Conservation (phyloP, 305 asterid genomes). For the Ruellia speciosa region DNA sequence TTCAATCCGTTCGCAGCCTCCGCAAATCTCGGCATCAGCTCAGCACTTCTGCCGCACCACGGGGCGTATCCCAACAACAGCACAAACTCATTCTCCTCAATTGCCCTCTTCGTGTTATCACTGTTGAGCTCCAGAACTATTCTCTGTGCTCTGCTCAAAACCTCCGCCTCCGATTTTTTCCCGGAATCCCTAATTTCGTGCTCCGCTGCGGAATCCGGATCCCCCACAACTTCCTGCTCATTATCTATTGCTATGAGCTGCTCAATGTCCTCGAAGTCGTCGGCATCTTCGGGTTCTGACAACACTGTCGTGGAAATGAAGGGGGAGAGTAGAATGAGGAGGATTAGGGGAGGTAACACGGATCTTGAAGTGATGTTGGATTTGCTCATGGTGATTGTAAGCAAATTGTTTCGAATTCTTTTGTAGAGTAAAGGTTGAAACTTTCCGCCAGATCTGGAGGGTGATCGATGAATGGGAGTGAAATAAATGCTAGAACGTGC, state of each 20-base stretch:
- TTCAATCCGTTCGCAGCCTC: constrained; percentile 80
- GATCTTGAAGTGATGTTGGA: constrained; percentile 40
- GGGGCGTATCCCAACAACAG: constrained; percentile 91
- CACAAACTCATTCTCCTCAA: constrained; percentile 69
- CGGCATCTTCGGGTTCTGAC: constrained; percentile 30
- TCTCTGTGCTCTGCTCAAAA: constrained; percentile 76
- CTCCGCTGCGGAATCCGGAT: constrained; percentile 27
- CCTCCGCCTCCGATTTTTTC: constrained; percentile 59
- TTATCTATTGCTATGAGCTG: constrained; percentile 78
- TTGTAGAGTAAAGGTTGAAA: constrained; percentile 24
- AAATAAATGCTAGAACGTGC: constrained; percentile 34
- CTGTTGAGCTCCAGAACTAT: constrained; percentile 68
- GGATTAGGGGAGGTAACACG: constrained; percentile 34
- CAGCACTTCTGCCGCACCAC: constrained; percentile 84
- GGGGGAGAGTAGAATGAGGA: constrained; percentile 34
- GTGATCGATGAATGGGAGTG: constrained; percentile 16
- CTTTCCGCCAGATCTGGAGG: constrained; percentile 30
- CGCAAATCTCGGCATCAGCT: constrained; percentile 86
- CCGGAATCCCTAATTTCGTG: constrained; percentile 30
- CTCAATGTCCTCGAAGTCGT: constrained; percentile 43
- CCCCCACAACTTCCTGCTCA: constrained; percentile 31
- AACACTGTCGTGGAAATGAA: constrained; percentile 24
- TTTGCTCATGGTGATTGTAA: constrained; percentile 29
- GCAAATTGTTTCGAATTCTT: constrained; percentile 1
- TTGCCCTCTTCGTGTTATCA: constrained; percentile 47